phyloP scores from a whole-genome alignment of 2,329 filamentous ascomycete species.

The Xylariales sp. region DNA sequence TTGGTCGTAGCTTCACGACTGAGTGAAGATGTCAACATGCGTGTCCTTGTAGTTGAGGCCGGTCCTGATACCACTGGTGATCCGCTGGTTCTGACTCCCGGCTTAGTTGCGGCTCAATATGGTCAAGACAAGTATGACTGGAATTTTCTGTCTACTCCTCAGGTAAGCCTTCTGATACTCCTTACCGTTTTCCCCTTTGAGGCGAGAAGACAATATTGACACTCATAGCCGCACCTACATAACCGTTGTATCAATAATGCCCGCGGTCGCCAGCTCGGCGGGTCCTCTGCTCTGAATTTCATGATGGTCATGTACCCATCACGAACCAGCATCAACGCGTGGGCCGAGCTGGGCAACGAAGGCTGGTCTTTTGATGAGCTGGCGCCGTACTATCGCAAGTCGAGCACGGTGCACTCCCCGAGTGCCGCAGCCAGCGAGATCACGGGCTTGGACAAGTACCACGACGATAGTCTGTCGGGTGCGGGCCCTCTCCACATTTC shows the following conservation, averaged over 20 bases:
- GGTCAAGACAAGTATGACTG: constrained; percentile 34
- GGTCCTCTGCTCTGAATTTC: constrained; percentile 24
- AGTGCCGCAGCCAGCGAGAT: not conserved
- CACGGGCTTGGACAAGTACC: constrained; percentile 14
- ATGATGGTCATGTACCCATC: constrained; percentile 21
- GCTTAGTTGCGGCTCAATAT: constrained; percentile 25
- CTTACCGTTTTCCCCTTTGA: not conserved
- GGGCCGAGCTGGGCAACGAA: constrained; percentile 21
- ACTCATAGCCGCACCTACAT: constrained; percentile 22
- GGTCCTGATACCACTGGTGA: constrained; percentile 28
- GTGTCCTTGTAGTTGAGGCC: constrained; percentile 35
- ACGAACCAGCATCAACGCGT: constrained; percentile 20
- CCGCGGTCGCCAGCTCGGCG: constrained; percentile 27
- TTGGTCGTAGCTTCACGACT: constrained; percentile 41
- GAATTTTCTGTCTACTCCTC: constrained; percentile 31
- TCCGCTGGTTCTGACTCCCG: constrained; percentile 31
- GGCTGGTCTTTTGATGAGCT: constrained; percentile 19
- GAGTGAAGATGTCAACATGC: constrained; percentile 27
- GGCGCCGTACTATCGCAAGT: constrained; percentile 7
- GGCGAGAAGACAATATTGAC: not conserved
- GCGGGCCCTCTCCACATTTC: constrained; percentile 33
- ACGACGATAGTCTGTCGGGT: constrained; percentile 21
- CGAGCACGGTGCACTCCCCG: constrained; percentile 4
- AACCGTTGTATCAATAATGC: constrained; percentile 24
- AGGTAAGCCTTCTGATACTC: constrained; percentile 17